Evolutionary conservation across 1,139 yeast species (phyloP).

Genomic region (Geotrichum siamense): DNA sequence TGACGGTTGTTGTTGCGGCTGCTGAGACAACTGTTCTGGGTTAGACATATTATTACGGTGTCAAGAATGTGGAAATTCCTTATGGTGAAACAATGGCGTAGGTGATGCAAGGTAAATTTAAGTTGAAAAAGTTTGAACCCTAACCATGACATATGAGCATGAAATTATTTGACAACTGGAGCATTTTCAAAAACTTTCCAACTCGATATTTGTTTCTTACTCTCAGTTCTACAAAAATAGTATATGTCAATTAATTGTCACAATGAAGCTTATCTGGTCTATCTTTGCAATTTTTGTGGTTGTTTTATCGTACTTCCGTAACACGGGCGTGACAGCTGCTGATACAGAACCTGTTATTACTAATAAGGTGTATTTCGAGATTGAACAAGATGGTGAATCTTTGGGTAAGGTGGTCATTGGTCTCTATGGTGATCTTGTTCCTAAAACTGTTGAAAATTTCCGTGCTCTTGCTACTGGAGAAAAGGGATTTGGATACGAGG

Average conservation of each 20-base stretch:
- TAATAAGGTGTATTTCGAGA: slow-evolving; percentile 76
- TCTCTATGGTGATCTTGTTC: slow-evolving; percentile 81
- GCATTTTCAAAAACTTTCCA: too few relatives aligned
- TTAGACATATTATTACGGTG: slow-evolving; percentile 3
- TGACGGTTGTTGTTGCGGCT: slow-evolving; percentile 6
- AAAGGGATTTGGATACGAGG: slow-evolving; percentile 77
- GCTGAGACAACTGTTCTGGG: slow-evolving; percentile 6
- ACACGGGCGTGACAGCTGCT: slow-evolving; percentile 11
- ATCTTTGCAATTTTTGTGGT: slow-evolving; percentile 23
- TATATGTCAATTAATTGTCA: slow-evolving; percentile 1
- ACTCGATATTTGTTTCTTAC: too few relatives aligned
- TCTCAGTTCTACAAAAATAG: too few relatives aligned
- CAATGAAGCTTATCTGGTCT: slow-evolving; percentile 27
- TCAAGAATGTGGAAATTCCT: too few relatives aligned
- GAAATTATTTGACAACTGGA: too few relatives aligned
- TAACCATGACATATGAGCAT: too few relatives aligned
- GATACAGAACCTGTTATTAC: slow-evolving; percentile 47
- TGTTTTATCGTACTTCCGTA: slow-evolving; percentile 14
- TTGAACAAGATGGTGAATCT: slow-evolving; percentile 65
- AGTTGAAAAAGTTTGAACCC: too few relatives aligned
- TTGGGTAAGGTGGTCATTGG: slow-evolving; percentile 71
- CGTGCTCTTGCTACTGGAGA: slow-evolving; percentile 69
- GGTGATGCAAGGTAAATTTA: too few relatives aligned
- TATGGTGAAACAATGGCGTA: too few relatives aligned
- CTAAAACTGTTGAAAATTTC: slow-evolving; percentile 83